Conservation (phyloP, 345 rosid genomes). For the Triadica sebifera region DNA sequence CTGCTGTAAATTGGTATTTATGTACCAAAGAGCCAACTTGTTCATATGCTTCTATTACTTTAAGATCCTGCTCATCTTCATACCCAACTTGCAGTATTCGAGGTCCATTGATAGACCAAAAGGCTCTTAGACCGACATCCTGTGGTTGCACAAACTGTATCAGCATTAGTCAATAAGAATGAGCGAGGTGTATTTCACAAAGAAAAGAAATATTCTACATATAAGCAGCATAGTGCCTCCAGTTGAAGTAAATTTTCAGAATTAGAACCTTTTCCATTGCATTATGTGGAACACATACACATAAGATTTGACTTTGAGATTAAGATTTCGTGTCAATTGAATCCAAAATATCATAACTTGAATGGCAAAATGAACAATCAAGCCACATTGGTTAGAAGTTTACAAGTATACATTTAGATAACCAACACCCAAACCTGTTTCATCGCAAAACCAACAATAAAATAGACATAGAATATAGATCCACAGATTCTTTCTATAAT, state of each 20-base stretch:
- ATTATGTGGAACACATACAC: not conserved
- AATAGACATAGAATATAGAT: not conserved
- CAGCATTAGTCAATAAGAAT: not conserved
- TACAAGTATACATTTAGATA: not conserved
- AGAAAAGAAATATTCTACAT: not conserved
- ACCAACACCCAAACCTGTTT: not conserved
- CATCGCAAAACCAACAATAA: not conserved
- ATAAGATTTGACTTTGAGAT: not conserved
- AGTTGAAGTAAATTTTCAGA: not conserved
- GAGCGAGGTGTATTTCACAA: not conserved
- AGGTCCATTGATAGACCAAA: constrained; percentile 90
- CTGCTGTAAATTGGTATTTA: not conserved
- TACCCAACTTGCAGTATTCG: constrained; percentile 79
- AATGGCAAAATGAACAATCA: not conserved
- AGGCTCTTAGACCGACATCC: constrained; percentile 83
- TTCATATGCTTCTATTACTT: constrained; percentile 92
- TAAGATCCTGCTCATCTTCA: constrained; percentile 78
- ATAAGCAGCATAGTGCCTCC: no score
- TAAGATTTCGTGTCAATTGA: no score
- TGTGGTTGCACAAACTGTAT: constrained; percentile 23
- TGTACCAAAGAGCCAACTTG: constrained; percentile 78
- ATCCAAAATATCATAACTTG: no score
- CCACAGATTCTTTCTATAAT: not conserved
- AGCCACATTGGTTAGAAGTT: not conserved
- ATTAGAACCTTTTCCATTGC: not conserved